phyloP scores from a whole-genome alignment of 768 basidiomycete species.

The Paxillus involutus region DNA sequence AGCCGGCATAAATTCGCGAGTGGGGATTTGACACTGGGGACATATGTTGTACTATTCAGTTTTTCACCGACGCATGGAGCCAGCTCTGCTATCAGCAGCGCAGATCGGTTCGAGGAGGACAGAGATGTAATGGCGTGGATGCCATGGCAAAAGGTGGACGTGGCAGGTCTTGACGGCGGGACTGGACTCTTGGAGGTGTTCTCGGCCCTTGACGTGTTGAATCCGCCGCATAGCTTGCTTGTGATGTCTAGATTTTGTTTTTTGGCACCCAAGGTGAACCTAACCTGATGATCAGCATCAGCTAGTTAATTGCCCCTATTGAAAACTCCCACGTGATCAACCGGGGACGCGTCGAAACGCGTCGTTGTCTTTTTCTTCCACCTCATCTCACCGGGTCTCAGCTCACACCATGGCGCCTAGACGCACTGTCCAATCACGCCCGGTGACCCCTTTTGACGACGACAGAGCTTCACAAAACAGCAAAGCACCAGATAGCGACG shows the following conservation, averaged over 20 bases:
- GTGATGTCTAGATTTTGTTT: conserved; percentile 30
- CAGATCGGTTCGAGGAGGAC: conserved; percentile 40
- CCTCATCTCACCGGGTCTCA: neutral
- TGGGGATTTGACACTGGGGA: conserved; percentile 21
- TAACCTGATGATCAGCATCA: neutral
- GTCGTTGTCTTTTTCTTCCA: neutral
- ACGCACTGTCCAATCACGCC: conserved; percentile 18
- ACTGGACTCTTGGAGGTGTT: conserved; percentile 16
- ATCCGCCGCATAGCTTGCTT: conserved; percentile 28
- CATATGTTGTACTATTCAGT: conserved; percentile 37
- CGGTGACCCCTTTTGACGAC: conserved; percentile 11
- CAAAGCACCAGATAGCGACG: conserved; percentile 23
- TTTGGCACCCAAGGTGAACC: neutral
- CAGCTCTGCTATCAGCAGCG: conserved; percentile 30
- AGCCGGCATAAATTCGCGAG: conserved; percentile 16
- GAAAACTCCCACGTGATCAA: conserved; percentile 19
- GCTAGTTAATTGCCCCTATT: too few relatives aligned
- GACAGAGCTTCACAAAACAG: conserved; percentile 16
- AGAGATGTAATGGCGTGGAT: conserved; percentile 45
- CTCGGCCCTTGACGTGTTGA: conserved; percentile 25
- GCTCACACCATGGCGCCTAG: neutral
- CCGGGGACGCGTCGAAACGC: neutral
- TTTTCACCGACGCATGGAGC: conserved; percentile 30
- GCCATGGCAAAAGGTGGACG: conserved; percentile 47
- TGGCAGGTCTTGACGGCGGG: conserved; percentile 17